Base-by-base conservation (phyloP, 202 grass and related monocot species). In the Schoenoplectus tabernaemontani region DNA sequence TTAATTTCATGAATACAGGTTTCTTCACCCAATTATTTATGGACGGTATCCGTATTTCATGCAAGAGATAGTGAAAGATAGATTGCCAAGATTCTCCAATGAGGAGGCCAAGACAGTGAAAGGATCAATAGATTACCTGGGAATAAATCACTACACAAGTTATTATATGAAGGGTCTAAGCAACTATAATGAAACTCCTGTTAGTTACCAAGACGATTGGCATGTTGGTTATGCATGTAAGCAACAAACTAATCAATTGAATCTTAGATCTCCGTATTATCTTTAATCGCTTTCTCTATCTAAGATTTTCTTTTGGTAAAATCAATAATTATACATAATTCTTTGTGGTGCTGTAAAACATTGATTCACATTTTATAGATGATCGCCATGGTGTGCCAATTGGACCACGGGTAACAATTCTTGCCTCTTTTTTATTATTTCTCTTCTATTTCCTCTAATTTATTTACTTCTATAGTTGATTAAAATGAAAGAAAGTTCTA, bases 81-180 rank as follows among this genome's bases (percentile, higher is more conserved):
- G 90, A 64, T 77, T 92, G 7, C 90, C 90, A 1, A 87, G 60
- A 51, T 92, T 92, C 65, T 85, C 78, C 12, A 4, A 36, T 20
- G 84, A 85, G 10, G 82, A 92, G 75, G 51, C 79, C 39, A 56
- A 82, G 20, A 64, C 87, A 2, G 90, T 92, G 2, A 85, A 77
- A 82, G 87, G 87, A 22, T 89, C 90, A 1, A 57, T 84, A 32
- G 90, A 92, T 67, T 92, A 89, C 12, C 33, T 89, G 0, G 89
- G 89, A 17, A 79, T 91, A 59, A 91, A 91, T 79, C 89, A 91
- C 9, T 91, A 91, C 53, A 92, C 90, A 36, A 73, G 78, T 46
- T 92, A 77, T 32, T 92, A 92, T 51, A 81, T 87, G 50, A 78
- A 66, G 63, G 84, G 85, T 66, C 73, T 70, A 9, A 64, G 61